phyloP scores from a whole-genome alignment of 768 basidiomycete species.

The Podaxis mareebaensis region DNA sequence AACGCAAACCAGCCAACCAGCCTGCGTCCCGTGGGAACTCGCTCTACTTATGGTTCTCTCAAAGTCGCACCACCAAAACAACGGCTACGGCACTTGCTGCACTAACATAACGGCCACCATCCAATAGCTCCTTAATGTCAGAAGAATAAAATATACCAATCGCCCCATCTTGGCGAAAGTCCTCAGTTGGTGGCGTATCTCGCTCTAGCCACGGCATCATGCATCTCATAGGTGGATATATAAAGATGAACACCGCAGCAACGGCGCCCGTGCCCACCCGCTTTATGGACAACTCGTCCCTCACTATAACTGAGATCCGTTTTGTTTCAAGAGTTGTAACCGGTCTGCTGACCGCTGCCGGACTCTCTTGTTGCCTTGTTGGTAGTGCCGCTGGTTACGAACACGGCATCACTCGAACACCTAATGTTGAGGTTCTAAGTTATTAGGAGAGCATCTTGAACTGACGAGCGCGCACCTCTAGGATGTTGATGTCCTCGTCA shows the following conservation, averaged over 20 bases:
- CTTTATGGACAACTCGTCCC: neutral
- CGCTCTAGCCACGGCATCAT: no score
- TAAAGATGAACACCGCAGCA: neutral
- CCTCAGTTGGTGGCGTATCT: no score
- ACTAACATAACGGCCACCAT: no score
- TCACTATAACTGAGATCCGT: slow-evolving; percentile 12
- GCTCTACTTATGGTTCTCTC: slow-evolving; percentile 23
- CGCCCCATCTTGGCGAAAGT: no score
- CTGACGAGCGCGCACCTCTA: neutral
- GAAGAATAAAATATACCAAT: neutral
- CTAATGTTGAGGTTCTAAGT: slow-evolving; percentile 10
- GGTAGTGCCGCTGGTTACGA: slow-evolving; percentile 16
- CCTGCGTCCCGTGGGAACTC: slow-evolving; percentile 13
- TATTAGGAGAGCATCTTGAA: neutral
- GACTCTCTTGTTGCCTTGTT: slow-evolving; percentile 15
- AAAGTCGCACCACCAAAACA: slow-evolving; percentile 9
- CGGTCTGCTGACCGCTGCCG: neutral
- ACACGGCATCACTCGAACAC: slow-evolving; percentile 13
- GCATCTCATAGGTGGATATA: neutral
- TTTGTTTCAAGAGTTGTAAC: neutral
- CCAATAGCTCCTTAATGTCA: no score
- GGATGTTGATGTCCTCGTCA: slow-evolving; percentile 22
- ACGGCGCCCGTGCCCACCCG: slow-evolving; percentile 10
- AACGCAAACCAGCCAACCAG: slow-evolving; percentile 15
- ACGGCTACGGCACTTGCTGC: no score